phyloP scores from a whole-genome alignment of 1,284 basidiomycete genomes.

The Naganishia cerealis region DNA sequence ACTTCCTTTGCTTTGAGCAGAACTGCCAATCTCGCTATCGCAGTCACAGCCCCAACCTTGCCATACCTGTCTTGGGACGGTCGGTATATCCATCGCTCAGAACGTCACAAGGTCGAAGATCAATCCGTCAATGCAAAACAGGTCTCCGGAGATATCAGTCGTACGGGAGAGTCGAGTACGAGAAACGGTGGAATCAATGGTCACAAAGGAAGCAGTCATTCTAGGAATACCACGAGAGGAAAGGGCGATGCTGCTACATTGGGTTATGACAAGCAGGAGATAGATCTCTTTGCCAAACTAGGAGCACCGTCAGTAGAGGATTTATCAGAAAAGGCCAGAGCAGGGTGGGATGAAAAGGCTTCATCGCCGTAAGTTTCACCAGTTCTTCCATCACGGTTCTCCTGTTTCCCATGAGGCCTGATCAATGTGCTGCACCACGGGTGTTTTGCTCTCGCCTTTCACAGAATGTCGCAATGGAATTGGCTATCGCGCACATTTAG shows the following conservation, averaged over 20 bases:
- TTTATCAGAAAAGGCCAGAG: conserved; percentile 17
- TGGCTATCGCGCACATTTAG: conserved; percentile 24
- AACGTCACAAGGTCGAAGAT: conserved; percentile 16
- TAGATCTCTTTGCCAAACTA: conserved; percentile 20
- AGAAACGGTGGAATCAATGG: not conserved
- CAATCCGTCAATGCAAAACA: conserved; percentile 16
- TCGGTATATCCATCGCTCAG: conserved; percentile 37
- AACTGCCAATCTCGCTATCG: conserved; percentile 50
- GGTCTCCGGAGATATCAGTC: not conserved
- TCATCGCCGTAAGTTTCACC: conserved; percentile 13
- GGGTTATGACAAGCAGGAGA: conserved; percentile 24
- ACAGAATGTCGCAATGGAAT: conserved; percentile 23
- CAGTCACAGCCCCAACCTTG: conserved; percentile 48
- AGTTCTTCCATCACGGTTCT: not conserved
- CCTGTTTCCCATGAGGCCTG: not conserved
- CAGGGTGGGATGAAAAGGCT: conserved; percentile 11
- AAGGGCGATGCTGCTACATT: conserved; percentile 21
- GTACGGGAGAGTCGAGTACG: not conserved
- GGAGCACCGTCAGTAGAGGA: conserved; percentile 15
- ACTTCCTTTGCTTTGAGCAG: conserved; percentile 52
- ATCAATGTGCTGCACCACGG: no score
- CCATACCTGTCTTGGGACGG: conserved; percentile 48
- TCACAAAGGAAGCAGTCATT: not conserved
- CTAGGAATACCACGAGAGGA: not conserved
- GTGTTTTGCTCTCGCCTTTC: no score